phyloP scores from a whole-genome alignment of 345 rosid species.

The Ricinus communis region DNA sequence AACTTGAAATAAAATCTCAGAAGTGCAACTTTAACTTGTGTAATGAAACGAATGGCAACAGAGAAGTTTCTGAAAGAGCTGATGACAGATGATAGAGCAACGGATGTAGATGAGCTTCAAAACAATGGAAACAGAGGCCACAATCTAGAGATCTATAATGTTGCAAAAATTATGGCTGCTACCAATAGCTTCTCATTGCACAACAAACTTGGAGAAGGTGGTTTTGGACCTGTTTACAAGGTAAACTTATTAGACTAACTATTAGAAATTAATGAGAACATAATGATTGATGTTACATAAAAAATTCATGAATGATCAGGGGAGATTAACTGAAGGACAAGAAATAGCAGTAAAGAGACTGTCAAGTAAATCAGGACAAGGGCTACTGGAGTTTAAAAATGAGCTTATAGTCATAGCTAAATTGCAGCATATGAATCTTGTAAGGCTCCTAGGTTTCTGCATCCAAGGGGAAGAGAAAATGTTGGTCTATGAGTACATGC shows the following conservation, averaged over 20 bases:
- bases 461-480: constrained; percentile 22
- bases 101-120: constrained; percentile 4
- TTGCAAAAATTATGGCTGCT: constrained; percentile 12
- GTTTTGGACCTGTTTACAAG: constrained; percentile 27
- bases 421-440: constrained; percentile 24
- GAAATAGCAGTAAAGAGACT: constrained; percentile 30
- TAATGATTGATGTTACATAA: too few species aligned
- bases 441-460: constrained; percentile 23
- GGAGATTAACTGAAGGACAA: constrained; percentile 9
- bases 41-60: background rate
- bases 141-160: background rate
- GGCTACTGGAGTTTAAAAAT: constrained; percentile 29
- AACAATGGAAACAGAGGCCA: constrained; percentile 9
- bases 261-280: background rate
- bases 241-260: background rate
- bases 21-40: background rate
- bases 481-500: constrained; percentile 27
- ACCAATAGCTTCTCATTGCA: constrained; percentile 9
- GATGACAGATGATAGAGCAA: constrained; percentile 15
- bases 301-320: constrained; percentile 2
- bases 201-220: constrained; percentile 21
- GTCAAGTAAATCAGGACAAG: constrained; percentile 25
- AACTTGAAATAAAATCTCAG: background rate
- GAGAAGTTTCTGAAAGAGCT: constrained; percentile 11
- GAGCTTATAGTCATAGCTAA: constrained; percentile 30